phyloP scores from a whole-genome alignment of 1,284 basidiomycete species.

The Ceratobasidium papillatum region DNA sequence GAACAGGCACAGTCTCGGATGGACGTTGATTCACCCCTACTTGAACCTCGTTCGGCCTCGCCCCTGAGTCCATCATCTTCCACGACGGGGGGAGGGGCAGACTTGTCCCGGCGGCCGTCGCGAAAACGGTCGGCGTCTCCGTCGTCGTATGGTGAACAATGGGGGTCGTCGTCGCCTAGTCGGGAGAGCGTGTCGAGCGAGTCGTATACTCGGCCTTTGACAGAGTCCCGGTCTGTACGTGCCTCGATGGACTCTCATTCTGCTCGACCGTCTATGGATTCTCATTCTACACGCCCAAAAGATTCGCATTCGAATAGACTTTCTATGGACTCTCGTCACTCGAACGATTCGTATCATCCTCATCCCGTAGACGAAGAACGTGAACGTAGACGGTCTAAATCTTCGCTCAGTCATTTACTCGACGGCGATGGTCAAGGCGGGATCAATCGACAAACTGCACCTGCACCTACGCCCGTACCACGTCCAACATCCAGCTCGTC shows the following conservation, averaged over 20 bases:
- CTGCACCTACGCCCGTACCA: not conserved
- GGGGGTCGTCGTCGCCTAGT: slow-evolving; percentile 12
- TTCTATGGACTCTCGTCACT: slow-evolving; percentile 3
- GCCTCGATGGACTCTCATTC: not conserved
- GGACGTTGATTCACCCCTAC: not conserved
- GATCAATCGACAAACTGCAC: not conserved
- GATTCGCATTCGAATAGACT: not conserved
- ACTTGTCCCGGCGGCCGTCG: slow-evolving; percentile 12
- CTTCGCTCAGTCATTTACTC: slow-evolving; percentile 27
- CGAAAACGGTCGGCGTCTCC: slow-evolving; percentile 29
- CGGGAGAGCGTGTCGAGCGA: slow-evolving; percentile 27
- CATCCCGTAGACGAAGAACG: not conserved
- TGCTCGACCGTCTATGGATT: slow-evolving; percentile 4
- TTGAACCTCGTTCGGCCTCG: not conserved
- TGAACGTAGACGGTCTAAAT: slow-evolving; percentile 19
- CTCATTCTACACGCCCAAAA: not conserved
- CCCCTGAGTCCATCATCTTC: slow-evolving; percentile 18
- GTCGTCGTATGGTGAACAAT: not conserved
- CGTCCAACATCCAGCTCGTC: not conserved
- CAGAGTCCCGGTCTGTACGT: not conserved
- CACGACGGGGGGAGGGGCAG: not conserved
- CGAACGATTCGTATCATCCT: slow-evolving; percentile 7
- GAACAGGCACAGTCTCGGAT: slow-evolving; percentile 3
- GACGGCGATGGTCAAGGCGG: slow-evolving; percentile 30
- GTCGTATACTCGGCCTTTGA: not conserved